Conservation (phyloP, 345 rosid species). For the Orychophragmus violaceus region DNA sequence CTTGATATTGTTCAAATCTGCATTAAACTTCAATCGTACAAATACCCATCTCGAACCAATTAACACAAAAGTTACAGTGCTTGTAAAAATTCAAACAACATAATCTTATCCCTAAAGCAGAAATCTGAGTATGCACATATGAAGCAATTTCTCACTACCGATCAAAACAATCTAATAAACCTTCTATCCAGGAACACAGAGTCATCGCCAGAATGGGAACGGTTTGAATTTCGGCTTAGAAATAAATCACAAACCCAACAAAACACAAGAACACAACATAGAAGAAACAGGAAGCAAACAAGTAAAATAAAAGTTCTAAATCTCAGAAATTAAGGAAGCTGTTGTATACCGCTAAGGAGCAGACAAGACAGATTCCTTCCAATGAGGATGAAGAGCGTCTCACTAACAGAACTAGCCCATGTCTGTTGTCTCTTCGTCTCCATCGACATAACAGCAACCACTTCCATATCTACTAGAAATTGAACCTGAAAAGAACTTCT, state of each 20-base stretch:
- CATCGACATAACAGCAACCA: slow-evolving; percentile 28
- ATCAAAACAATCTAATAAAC: not conserved
- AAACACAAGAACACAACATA: not conserved
- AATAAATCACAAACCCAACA: not conserved
- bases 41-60: not conserved
- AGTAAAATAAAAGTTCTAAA: not conserved
- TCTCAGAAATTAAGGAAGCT: not conserved
- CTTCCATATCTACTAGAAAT: slow-evolving; percentile 35
- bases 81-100: not conserved
- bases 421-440: slow-evolving; percentile 17
- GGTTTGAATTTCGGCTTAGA: not conserved
- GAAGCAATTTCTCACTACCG: not conserved
- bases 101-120: not conserved
- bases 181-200: not conserved
- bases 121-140: not conserved
- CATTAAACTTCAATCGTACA: not conserved
- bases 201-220: not conserved
- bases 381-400: slow-evolving; percentile 29
- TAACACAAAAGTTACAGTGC: not conserved
- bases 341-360: slow-evolving; percentile 37
- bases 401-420: slow-evolving; percentile 34
- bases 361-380: slow-evolving; percentile 42
- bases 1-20: not conserved
- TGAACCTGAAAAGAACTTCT: slow-evolving; percentile 10
- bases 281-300: not conserved